phyloP scores from a whole-genome alignment of 2,329 filamentous ascomycete species.

The Tolypocladium nubicola region DNA sequence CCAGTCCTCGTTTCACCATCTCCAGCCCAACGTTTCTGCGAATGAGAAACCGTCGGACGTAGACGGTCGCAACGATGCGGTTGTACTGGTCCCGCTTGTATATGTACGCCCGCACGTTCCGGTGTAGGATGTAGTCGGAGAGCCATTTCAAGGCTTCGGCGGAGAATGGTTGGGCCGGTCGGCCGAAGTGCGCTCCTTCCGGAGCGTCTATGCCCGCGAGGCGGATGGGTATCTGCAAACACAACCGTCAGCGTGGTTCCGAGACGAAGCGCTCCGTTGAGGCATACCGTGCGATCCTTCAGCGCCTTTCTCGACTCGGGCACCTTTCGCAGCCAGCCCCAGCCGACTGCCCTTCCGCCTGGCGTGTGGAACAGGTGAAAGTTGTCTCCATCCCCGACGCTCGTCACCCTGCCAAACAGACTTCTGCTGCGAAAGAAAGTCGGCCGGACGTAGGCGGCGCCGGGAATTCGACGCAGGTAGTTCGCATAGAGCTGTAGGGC shows the following conservation, averaged over 20 bases:
- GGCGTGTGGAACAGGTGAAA: slow-evolving; percentile 93
- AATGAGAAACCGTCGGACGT: slow-evolving; percentile 56
- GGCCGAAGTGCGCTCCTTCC: slow-evolving; percentile 85
- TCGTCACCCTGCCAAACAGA: slow-evolving; percentile 78
- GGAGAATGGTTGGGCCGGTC: slow-evolving; percentile 73
- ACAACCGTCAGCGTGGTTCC: slow-evolving; percentile 7
- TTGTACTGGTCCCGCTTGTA: slow-evolving; percentile 87
- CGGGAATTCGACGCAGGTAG: slow-evolving; percentile 77
- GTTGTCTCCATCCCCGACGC: slow-evolving; percentile 92
- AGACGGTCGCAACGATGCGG: slow-evolving; percentile 78
- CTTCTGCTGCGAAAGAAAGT: slow-evolving; percentile 64
- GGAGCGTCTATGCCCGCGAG: slow-evolving; percentile 90
- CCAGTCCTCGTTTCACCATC: slow-evolving; percentile 77
- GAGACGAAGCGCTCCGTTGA: background rate
- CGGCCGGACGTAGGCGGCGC: slow-evolving; percentile 63
- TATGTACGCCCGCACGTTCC: slow-evolving; percentile 70
- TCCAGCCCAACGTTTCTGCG: slow-evolving; percentile 76
- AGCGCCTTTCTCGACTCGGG: slow-evolving; percentile 59
- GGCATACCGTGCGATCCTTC: slow-evolving; percentile 64
- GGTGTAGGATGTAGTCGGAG: slow-evolving; percentile 57
- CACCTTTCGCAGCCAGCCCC: slow-evolving; percentile 80
- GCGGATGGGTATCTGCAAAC: slow-evolving; percentile 65
- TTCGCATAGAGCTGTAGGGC: slow-evolving; percentile 51
- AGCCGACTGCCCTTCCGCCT: slow-evolving; percentile 75
- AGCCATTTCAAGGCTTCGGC: slow-evolving; percentile 77